A percentile compares a stretch with the other conserved stretches of the same genome.
phyloP scores from a whole-genome alignment of 2,329 filamentous ascomycete species.

The Ceratocystiopsis minuta region DNA sequence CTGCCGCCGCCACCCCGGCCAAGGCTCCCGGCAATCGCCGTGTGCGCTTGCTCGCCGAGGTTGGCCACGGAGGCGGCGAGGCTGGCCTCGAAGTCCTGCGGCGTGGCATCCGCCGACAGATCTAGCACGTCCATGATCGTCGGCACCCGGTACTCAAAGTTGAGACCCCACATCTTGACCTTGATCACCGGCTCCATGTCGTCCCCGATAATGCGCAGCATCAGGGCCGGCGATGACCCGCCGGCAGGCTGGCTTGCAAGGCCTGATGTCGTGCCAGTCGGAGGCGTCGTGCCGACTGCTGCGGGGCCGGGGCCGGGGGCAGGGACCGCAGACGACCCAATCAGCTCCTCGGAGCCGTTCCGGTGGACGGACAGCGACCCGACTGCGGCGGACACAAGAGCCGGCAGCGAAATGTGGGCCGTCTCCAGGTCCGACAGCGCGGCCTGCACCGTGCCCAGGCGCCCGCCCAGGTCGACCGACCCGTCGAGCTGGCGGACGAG shows the following conservation, averaged over 20 bases:
- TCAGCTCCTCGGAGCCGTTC: conserved; percentile 51
- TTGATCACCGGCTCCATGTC: conserved; percentile 87
- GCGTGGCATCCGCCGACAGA: conserved; percentile 45
- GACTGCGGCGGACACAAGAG: conserved; percentile 62
- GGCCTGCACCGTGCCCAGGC: conserved; percentile 46
- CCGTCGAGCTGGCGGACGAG: conserved; percentile 45
- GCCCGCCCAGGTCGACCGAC: conserved; percentile 44
- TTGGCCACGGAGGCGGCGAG: conserved; percentile 68
- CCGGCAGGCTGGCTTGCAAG: neutral
- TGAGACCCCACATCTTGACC: conserved; percentile 67
- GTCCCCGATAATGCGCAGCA: conserved; percentile 80
- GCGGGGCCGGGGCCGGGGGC: neutral
- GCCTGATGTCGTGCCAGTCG: no score
- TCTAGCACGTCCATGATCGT: conserved; percentile 66
- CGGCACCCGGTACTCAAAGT: conserved; percentile 75
- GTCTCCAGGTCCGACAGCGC: conserved; percentile 46
- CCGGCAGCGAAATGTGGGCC: conserved; percentile 70
- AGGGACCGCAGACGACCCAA: conserved; percentile 32
- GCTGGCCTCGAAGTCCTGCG: conserved; percentile 55
- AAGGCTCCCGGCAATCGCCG: conserved; percentile 22
- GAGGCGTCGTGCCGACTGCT: no score
- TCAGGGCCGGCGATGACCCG: conserved; percentile 39
- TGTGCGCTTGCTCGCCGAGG: conserved; percentile 45
- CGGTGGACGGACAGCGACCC: conserved; percentile 42
- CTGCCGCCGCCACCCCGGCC: conserved; percentile 6